Conservation (phyloP, 2,329 filamentous ascomycete genomes). For the Cercospora brassicicola region DNA sequence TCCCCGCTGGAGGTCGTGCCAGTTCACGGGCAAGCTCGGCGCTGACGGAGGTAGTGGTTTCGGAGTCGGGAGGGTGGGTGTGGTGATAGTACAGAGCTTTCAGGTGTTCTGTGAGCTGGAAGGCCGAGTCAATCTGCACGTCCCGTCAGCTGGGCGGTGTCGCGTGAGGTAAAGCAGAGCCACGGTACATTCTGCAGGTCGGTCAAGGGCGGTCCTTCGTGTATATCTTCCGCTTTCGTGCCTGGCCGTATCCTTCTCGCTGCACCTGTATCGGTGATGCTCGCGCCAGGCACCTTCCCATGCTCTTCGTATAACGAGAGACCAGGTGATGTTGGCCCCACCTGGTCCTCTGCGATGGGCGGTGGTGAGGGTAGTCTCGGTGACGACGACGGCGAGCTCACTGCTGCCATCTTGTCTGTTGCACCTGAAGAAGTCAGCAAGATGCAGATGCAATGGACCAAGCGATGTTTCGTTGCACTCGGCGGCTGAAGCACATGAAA, state of each 20-base stretch:
- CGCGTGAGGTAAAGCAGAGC: conserved; percentile 2
- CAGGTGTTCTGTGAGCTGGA: conserved; percentile 95
- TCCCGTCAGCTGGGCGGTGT: conserved; percentile 25
- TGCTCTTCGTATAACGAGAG: conserved; percentile 61
- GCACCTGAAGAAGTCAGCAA: neutral
- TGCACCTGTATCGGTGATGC: conserved; percentile 68
- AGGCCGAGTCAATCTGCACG: conserved; percentile 85
- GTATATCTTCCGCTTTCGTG: conserved; percentile 90
- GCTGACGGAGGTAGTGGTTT: conserved; percentile 73
- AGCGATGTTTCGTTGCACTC: conserved; percentile 1
- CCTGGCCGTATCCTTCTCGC: conserved; percentile 86
- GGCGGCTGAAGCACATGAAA: conserved; percentile 8
- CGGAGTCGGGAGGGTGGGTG: conserved; percentile 70
- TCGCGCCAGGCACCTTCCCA: conserved; percentile 58
- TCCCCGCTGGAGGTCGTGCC: conserved; percentile 74
- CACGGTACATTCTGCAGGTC: conserved; percentile 74
- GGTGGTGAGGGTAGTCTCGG: conserved; percentile 93
- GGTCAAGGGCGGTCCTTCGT: conserved; percentile 82
- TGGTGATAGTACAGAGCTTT: conserved; percentile 85
- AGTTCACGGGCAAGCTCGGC: conserved; percentile 73
- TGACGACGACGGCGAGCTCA: conserved; percentile 65
- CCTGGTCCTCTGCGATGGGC: conserved; percentile 90
- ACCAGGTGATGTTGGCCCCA: conserved; percentile 74
- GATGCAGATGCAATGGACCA: neutral
- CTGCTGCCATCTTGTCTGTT: conserved; percentile 33